These are phyloP conservation scores for Globomyces pollinis-pini DNA, from an alignment of 192 early-diverging fungal species.

Conservation along the genomic window DNA sequence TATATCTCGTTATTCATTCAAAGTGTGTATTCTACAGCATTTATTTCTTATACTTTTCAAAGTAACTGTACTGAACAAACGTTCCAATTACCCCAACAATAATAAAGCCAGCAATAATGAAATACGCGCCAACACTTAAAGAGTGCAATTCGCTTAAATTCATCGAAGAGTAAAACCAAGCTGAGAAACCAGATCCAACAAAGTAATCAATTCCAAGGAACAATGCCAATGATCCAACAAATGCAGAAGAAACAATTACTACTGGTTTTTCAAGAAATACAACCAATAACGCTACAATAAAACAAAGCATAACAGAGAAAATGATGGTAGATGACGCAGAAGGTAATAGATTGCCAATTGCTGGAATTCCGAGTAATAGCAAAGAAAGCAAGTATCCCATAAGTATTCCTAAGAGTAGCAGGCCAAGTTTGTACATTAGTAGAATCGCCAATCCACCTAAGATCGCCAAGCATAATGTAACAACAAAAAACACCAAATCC, in stretches of 20 bases:
- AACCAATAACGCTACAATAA: not conserved
- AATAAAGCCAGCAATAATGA: not conserved
- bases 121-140: not conserved
- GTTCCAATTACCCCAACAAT: not conserved
- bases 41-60: too few species aligned
- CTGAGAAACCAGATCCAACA: not conserved
- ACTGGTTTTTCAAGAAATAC: not conserved
- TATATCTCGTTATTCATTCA: too few species aligned
- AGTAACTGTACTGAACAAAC: not conserved
- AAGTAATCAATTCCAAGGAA: conserved; percentile 1
- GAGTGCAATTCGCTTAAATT: not conserved
- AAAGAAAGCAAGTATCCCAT: not conserved
- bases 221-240: conserved; percentile 1
- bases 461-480: not conserved
- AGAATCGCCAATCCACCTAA: not conserved
- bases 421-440: not conserved
- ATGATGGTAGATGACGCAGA: not conserved
- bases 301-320: not conserved
- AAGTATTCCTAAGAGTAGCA: not conserved
- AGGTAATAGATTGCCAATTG: not conserved
- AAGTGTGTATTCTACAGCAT: too few species aligned
- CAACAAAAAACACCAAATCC: not conserved
- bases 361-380: not conserved
- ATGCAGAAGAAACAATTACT: not conserved
- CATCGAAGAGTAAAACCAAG: conserved; percentile 5